Evolutionary conservation across 495 filamentous ascomycete genomes (phyloP).

Genomic region (Xylaria flabelliformis): DNA sequence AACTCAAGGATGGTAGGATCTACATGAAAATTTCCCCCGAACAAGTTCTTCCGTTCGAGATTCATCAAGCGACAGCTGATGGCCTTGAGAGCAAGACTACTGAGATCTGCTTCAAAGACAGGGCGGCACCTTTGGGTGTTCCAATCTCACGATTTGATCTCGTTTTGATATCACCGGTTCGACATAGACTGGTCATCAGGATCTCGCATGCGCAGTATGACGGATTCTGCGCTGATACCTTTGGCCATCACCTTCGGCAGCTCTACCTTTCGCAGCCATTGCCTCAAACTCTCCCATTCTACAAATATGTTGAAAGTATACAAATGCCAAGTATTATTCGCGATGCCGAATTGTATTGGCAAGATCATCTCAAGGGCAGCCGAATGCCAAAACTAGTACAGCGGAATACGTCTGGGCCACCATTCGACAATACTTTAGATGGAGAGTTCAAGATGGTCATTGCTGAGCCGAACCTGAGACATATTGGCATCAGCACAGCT

Average conservation of each 20-base stretch:
- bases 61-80: conserved; percentile 2
- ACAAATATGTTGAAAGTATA: neutral
- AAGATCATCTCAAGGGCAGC: conserved; percentile 1
- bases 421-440: neutral
- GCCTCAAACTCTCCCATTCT: neutral
- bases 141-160: conserved; percentile 1
- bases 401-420: neutral
- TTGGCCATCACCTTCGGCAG: neutral
- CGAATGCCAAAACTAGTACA: neutral
- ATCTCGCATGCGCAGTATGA: conserved; percentile 3
- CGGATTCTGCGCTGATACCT: conserved; percentile 2
- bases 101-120: neutral
- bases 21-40: neutral
- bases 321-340: neutral
- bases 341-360: conserved; percentile 7
- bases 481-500: neutral
- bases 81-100: neutral
- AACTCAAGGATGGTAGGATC: neutral
- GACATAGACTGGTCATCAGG: neutral
- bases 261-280: neutral
- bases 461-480: neutral
- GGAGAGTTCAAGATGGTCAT: conserved; percentile 2
- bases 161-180: neutral
- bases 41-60: neutral
- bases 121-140: neutral